Conservation (phyloP, 768 basidiomycete genomes). For the Collybiopsis confluens region DNA sequence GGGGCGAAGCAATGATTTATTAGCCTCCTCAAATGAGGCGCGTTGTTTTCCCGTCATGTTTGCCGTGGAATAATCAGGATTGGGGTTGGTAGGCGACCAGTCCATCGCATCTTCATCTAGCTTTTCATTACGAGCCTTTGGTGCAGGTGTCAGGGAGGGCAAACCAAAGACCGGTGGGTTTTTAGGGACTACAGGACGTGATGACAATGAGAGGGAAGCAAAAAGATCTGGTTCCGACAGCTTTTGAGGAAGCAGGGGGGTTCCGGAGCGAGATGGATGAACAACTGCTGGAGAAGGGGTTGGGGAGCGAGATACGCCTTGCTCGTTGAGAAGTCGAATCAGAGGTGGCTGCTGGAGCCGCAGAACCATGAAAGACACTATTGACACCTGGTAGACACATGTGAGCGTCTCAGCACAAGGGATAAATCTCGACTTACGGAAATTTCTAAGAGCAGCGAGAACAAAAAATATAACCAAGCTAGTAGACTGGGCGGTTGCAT, state of each 20-base stretch:
- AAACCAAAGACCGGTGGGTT: conserved; percentile 59
- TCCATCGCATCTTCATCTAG: conserved; percentile 52
- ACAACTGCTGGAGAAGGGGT: conserved; percentile 32
- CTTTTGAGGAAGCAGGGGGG: conserved; percentile 13
- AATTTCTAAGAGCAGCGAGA: conserved; percentile 48
- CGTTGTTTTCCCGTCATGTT: too few relatives aligned
- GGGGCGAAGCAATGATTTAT: conserved; percentile 55
- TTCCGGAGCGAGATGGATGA: conserved; percentile 19
- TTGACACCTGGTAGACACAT: conserved; percentile 37
- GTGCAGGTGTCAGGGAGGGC: conserved; percentile 41
- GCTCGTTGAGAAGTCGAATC: conserved; percentile 65
- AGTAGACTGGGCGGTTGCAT: conserved; percentile 28
- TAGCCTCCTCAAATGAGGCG: conserved; percentile 23
- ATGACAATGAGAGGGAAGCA: conserved; percentile 60
- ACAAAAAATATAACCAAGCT: conserved; percentile 43
- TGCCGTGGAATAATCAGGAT: conserved; percentile 5
- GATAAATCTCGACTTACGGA: conserved; percentile 36
- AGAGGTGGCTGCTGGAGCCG: conserved; percentile 65
- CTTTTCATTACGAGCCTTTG: conserved; percentile 18
- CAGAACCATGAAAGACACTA: conserved; percentile 49
- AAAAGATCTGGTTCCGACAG: conserved; percentile 52
- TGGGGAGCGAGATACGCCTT: conserved; percentile 29
- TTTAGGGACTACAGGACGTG: conserved; percentile 50
- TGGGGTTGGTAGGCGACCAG: conserved; percentile 58
- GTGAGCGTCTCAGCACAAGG: neutral